These are phyloP conservation scores for Hypericum perforatum DNA, from an alignment of 345 rosid species.

Conservation along the genomic window DNA sequence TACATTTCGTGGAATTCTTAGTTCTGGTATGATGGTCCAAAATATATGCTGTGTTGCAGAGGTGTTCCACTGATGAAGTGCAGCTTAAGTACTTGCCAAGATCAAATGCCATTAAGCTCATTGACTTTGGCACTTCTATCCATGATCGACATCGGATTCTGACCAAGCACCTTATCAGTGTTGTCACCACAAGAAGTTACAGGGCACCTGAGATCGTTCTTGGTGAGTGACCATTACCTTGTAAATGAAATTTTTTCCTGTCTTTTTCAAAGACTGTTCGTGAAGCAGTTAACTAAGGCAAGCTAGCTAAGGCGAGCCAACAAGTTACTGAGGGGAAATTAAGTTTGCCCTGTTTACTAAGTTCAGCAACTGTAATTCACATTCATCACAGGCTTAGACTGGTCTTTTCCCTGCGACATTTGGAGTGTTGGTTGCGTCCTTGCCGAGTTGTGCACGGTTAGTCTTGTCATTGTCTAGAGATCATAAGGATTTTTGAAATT, in stretches of 20 bases:
- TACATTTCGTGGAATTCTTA: constrained; percentile 6
- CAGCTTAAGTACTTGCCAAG: constrained; percentile 23
- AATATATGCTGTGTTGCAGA: constrained; percentile 18
- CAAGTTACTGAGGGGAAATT: too few relatives aligned
- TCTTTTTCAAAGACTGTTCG: too few relatives aligned
- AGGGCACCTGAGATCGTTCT: constrained; percentile 24
- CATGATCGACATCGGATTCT: constrained; percentile 4
- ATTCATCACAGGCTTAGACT: constrained; percentile 15
- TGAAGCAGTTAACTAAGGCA: too few relatives aligned
- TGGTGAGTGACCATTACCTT: constrained; percentile 21
- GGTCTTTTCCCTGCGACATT: constrained; percentile 22
- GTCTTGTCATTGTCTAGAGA: not conserved
- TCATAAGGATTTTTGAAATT: not conserved
- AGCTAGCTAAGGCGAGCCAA: too few relatives aligned
- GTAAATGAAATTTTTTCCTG: constrained; percentile 2
- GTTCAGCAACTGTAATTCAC: too few relatives aligned
- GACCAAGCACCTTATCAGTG: constrained; percentile 14
- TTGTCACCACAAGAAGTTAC: constrained; percentile 24
- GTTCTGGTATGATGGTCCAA: constrained; percentile 2
- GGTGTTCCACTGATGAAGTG: constrained; percentile 15
- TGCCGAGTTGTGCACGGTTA: constrained; percentile 15
- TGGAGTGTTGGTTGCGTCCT: constrained; percentile 23
- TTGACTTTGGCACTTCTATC: constrained; percentile 24
- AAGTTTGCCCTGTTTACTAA: too few relatives aligned
- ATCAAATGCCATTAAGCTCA: constrained; percentile 26